These are phyloP conservation scores for Diaporthe citriasiana DNA, from an alignment of 2,329 filamentous ascomycete species.

Conservation along the genomic window DNA sequence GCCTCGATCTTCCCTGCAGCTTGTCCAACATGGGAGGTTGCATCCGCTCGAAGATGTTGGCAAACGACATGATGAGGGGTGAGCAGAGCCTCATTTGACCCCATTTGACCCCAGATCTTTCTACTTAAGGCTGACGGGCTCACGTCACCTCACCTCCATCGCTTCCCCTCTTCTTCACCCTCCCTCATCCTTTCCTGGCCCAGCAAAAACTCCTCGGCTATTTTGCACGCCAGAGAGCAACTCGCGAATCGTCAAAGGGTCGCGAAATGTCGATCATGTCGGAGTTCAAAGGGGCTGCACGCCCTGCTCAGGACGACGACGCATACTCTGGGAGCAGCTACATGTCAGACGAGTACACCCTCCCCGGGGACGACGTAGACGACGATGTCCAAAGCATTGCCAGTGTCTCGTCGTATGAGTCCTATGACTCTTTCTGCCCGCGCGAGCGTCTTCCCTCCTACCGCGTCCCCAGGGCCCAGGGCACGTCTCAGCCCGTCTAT, in stretches of 20 bases:
- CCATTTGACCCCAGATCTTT: too few species aligned
- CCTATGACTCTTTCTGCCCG: constrained; percentile 8
- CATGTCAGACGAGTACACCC: constrained; percentile 32
- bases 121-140: constrained; percentile 24
- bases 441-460: constrained; percentile 25
- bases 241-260: not conserved
- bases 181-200: not conserved
- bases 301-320: constrained; percentile 1
- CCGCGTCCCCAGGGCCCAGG: constrained; percentile 43
- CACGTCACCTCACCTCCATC: not conserved
- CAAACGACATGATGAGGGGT: not conserved
- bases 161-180: not conserved
- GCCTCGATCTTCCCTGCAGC: constrained; percentile 21
- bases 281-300: not conserved
- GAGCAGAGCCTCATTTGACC: constrained; percentile 24
- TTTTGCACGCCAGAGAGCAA: not conserved
- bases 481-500: constrained; percentile 45
- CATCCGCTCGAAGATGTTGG: not conserved
- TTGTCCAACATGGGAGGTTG: not conserved
- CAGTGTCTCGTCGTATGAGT: constrained; percentile 23
- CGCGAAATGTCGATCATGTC: not conserved
- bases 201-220: not conserved
- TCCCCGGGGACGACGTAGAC: constrained; percentile 11
- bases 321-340: constrained; percentile 28
- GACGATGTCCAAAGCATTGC: constrained; percentile 28